Evolutionary conservation across 805 yeast species (phyloP).

Genomic region (Ogataea salicorniae): DNA sequence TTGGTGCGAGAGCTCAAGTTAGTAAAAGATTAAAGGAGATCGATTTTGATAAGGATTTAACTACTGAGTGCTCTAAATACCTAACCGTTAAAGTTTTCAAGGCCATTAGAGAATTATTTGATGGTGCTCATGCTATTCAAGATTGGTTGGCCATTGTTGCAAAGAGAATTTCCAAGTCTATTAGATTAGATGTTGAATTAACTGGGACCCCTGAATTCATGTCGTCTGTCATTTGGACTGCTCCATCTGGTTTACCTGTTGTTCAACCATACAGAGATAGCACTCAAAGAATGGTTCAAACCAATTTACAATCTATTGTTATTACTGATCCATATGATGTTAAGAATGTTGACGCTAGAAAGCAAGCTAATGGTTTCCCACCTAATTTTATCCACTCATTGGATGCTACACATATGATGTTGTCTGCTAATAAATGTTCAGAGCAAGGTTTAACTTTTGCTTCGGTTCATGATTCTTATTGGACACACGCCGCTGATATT

Average conservation of each 20-base stretch:
- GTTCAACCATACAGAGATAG: constrained; percentile 91
- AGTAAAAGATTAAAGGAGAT: constrained; percentile 65
- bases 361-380: constrained; percentile 90
- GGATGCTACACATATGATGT: constrained; percentile 95
- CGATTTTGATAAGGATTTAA: constrained; percentile 36
- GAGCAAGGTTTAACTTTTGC: constrained; percentile 69
- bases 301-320: constrained; percentile 82
- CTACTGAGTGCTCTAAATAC: constrained; percentile 46
- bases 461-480: constrained; percentile 94
- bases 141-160: constrained; percentile 95
- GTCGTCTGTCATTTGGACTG: constrained; percentile 95
- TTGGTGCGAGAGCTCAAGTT: constrained; percentile 90
- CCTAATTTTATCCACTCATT: constrained; percentile 93
- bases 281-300: constrained; percentile 60
- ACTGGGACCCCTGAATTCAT: constrained; percentile 55
- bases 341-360: constrained; percentile 77
- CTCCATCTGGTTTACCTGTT: constrained; percentile 91
- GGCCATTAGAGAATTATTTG: constrained; percentile 79
- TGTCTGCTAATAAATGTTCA: constrained; percentile 78
- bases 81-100: constrained; percentile 74
- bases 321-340: constrained; percentile 85
- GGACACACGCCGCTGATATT: constrained; percentile 93
- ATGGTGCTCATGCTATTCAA: constrained; percentile 91
- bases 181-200: constrained; percentile 59
- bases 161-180: constrained; percentile 68